Conservation (phyloP, 108 stramenopile species). For the Parmales sp. region DNA sequence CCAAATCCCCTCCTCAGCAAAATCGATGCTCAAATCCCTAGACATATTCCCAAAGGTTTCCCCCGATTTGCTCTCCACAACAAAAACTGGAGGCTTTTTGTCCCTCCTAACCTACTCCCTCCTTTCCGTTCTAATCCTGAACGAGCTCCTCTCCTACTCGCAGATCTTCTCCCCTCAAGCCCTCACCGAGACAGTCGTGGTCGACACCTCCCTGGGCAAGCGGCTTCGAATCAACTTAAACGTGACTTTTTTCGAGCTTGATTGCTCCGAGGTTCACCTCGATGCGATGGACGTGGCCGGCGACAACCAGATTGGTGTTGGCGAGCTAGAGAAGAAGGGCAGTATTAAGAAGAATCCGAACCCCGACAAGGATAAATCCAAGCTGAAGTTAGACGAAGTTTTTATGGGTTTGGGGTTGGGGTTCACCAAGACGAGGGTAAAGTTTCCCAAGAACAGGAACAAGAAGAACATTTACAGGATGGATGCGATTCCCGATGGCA, state of each 20-base stretch:
- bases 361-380: background rate
- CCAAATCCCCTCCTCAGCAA: no score
- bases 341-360: slow-evolving; percentile 40
- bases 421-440: no score
- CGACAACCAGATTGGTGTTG: slow-evolving; percentile 84
- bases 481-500: slow-evolving; percentile 14
- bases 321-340: slow-evolving; percentile 30
- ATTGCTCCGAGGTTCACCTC: slow-evolving; percentile 87
- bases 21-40: background rate
- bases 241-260: slow-evolving; percentile 88
- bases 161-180: background rate
- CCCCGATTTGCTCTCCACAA: background rate
- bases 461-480: slow-evolving; percentile 21
- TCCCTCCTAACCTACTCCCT: background rate
- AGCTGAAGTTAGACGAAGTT: no score
- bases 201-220: background rate
- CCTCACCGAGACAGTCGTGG: background rate
- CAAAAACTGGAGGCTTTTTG: background rate
- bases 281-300: slow-evolving; percentile 98
- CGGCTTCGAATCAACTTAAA: slow-evolving; percentile 73
- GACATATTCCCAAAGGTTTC: slow-evolving; percentile 8
- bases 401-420: no score
- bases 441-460: slow-evolving; percentile 22
- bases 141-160: background rate
- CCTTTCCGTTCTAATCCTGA: background rate